These are phyloP conservation scores for Metschnikowia similis DNA, from an alignment of 805 yeast species.

Conservation along the genomic window DNA sequence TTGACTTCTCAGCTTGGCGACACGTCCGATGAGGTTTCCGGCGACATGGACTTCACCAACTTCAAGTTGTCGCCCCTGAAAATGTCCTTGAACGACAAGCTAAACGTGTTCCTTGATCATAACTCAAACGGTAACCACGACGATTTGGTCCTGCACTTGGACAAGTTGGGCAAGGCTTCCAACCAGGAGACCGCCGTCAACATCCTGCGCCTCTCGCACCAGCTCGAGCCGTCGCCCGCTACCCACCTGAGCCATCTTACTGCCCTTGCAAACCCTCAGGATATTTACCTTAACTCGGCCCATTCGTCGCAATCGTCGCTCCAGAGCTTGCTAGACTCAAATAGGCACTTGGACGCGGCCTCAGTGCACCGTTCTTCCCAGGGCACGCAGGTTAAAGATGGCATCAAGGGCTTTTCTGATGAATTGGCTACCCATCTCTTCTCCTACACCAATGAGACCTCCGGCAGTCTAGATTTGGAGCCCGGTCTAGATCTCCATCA, in stretches of 20 bases:
- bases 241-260: constrained; percentile 30
- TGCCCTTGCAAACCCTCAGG: constrained; percentile 24
- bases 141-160: constrained; percentile 36
- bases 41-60: not conserved
- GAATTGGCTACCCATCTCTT: constrained; percentile 29
- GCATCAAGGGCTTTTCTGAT: constrained; percentile 41
- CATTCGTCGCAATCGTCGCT: constrained; percentile 40
- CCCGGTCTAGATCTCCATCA: not conserved
- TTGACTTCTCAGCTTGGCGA: not conserved
- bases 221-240: constrained; percentile 15
- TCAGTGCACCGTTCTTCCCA: constrained; percentile 10
- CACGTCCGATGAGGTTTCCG: not conserved
- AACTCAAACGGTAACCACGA: constrained; percentile 14
- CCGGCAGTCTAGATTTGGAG: not conserved
- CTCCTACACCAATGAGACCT: not conserved
- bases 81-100: constrained; percentile 41
- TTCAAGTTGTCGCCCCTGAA: constrained; percentile 6
- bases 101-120: constrained; percentile 38
- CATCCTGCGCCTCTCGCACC: constrained; percentile 32
- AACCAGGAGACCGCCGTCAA: constrained; percentile 27
- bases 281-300: constrained; percentile 18
- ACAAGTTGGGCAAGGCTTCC: constrained; percentile 23
- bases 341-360: constrained; percentile 14
- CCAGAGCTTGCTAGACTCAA: constrained; percentile 18
- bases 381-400: constrained; percentile 38